phyloP scores from a whole-genome alignment of 2,329 filamentous ascomycete species.

The Trichoderma breve region DNA sequence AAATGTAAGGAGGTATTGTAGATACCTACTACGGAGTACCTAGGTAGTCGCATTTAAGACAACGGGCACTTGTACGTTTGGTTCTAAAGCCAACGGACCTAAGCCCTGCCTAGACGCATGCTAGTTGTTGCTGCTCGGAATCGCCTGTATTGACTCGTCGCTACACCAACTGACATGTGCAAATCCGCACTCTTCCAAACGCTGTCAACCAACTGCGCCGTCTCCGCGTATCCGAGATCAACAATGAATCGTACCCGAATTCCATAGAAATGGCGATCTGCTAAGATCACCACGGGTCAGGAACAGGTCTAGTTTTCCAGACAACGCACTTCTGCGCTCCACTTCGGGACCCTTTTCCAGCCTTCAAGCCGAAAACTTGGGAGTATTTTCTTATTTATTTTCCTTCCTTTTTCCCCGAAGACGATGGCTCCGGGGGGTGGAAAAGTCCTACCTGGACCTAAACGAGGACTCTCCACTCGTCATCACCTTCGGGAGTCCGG shows the following conservation, averaged over 20 bases:
- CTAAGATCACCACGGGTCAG: constrained; percentile 7
- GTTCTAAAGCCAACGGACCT: background rate
- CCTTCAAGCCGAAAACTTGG: background rate
- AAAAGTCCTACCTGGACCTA: background rate
- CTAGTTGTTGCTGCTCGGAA: background rate
- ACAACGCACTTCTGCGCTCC: background rate
- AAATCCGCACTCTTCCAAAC: background rate
- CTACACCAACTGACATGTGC: background rate
- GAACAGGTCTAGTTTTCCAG: constrained; percentile 13
- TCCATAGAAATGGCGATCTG: constrained; percentile 7
- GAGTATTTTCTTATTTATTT: background rate
- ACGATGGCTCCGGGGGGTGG: background rate
- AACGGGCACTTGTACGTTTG: background rate
- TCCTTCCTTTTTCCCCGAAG: background rate
- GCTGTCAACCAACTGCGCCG: background rate
- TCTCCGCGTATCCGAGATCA: constrained; percentile 1
- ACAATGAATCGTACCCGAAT: background rate
- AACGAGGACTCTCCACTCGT: background rate
- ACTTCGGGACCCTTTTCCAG: background rate
- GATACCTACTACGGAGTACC: too few species aligned
- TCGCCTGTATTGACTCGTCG: background rate
- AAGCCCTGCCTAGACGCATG: background rate
- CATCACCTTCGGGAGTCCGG: background rate
- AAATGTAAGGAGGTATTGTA: background rate
- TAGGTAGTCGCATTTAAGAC: too few species aligned